phyloP scores from a whole-genome alignment of 225 moss, liverwort and hornwort genomes.

The Straminergon stramineum region DNA sequence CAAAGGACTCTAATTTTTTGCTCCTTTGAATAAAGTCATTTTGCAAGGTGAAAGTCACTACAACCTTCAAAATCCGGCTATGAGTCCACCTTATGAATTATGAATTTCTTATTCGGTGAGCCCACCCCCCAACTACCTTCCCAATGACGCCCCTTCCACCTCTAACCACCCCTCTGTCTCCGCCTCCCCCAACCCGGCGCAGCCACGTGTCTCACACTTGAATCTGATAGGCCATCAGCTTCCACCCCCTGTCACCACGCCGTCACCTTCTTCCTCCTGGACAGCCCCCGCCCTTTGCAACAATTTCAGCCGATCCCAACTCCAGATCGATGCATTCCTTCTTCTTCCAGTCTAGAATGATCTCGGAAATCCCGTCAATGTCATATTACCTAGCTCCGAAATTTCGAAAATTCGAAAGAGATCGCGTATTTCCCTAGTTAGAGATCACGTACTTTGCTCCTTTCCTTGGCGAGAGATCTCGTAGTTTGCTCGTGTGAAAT shows the following conservation, averaged over 20 bases:
- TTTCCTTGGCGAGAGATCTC: not conserved
- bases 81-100: not conserved
- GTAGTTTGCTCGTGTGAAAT: not conserved
- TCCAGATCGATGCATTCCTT: not conserved
- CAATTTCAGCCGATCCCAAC: not conserved
- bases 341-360: not conserved
- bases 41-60: not conserved
- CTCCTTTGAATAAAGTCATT: rapidly evolving
- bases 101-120: not conserved
- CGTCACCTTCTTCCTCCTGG: not conserved
- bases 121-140: not conserved
- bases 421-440: not conserved
- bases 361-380: not conserved
- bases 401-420: not conserved
- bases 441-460: not conserved
- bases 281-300: not conserved
- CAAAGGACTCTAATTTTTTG: not conserved
- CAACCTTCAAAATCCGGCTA: not conserved
- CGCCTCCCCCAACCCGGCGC: not conserved
- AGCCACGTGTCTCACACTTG: not conserved
- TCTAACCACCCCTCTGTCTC: not conserved
- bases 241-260: not conserved
- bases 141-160: not conserved
- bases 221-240: not conserved
- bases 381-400: not conserved